Evolutionary conservation across 371 early-diverging fungal genomes (phyloP).

Genomic region (Lichtheimia corymbifera): DNA sequence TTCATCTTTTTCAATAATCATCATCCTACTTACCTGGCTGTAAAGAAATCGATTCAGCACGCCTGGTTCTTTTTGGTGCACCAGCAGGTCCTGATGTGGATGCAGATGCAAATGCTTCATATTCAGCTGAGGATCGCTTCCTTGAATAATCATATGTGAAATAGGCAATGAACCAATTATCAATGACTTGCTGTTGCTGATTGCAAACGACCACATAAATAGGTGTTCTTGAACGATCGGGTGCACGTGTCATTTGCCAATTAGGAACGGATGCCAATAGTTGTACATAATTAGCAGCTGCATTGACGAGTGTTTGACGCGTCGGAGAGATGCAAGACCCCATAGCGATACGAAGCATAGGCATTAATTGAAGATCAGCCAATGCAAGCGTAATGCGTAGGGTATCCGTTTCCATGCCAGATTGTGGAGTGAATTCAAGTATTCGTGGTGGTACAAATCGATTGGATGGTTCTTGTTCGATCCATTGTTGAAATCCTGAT

Average conservation of each 20-base stretch:
- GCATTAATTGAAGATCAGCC: constrained; percentile 11
- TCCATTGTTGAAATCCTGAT: constrained; percentile 13
- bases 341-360: constrained; percentile 20
- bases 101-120: neutral
- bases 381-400: constrained; percentile 19
- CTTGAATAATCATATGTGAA: constrained; percentile 22
- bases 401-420: constrained; percentile 20
- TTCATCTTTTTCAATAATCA: neutral
- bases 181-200: constrained; percentile 14
- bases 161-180: constrained; percentile 30
- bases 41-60: constrained; percentile 11
- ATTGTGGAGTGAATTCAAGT: constrained; percentile 22
- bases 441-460: constrained; percentile 23
- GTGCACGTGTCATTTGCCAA: constrained; percentile 22
- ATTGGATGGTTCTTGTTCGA: constrained; percentile 14
- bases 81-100: neutral
- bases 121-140: constrained; percentile 26
- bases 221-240: constrained; percentile 22
- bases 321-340: constrained; percentile 25
- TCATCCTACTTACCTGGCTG: constrained; percentile 6
- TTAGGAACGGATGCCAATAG: constrained; percentile 19
- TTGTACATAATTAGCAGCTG: constrained; percentile 14
- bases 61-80: constrained; percentile 4
- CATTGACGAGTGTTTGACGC: constrained; percentile 12
- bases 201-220: constrained; percentile 22